These are phyloP conservation scores for Fusarium zealandicum DNA, from an alignment of 2,329 filamentous ascomycete genomes.

Conservation along the genomic window DNA sequence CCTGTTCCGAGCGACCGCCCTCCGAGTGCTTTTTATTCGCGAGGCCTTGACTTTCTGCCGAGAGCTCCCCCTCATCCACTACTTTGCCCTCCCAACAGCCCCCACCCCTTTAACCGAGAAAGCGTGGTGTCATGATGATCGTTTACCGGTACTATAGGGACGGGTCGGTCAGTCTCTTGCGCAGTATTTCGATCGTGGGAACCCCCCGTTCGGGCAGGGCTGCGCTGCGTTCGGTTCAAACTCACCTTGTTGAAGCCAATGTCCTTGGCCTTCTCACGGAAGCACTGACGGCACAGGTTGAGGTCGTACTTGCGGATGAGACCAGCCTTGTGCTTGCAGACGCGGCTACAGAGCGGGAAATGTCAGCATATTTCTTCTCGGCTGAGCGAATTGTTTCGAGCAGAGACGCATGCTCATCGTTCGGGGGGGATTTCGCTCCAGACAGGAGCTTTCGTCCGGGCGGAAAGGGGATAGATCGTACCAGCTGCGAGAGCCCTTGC, in stretches of 20 bases:
- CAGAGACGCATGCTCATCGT: neutral
- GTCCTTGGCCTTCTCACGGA: constrained; percentile 76
- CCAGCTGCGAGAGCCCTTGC: constrained; percentile 94
- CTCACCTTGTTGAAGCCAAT: constrained; percentile 77
- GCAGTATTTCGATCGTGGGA: neutral
- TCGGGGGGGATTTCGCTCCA: constrained; percentile 8
- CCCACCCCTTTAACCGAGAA: constrained; percentile 37
- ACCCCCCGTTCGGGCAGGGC: neutral
- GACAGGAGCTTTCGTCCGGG: neutral
- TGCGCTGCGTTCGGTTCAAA: constrained; percentile 16
- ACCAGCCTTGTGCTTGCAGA: constrained; percentile 94
- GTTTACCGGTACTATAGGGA: constrained; percentile 50
- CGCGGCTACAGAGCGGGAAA: constrained; percentile 57
- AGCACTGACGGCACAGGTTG: constrained; percentile 84
- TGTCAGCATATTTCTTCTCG: constrained; percentile 41
- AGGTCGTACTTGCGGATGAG: constrained; percentile 99
- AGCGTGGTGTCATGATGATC: constrained; percentile 38
- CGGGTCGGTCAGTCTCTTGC: constrained; percentile 25
- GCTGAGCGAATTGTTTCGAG: constrained; percentile 7
- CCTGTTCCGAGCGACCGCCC: constrained; percentile 55
- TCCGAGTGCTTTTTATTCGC: constrained; percentile 48
- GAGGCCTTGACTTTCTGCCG: constrained; percentile 45
- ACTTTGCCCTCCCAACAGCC: constrained; percentile 28
- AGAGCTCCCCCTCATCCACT: constrained; percentile 37
- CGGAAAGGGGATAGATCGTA: constrained; percentile 58